Evolutionary conservation across 73 alveolate genomes (phyloP).

Genomic region (Diophrys sp.): DNA sequence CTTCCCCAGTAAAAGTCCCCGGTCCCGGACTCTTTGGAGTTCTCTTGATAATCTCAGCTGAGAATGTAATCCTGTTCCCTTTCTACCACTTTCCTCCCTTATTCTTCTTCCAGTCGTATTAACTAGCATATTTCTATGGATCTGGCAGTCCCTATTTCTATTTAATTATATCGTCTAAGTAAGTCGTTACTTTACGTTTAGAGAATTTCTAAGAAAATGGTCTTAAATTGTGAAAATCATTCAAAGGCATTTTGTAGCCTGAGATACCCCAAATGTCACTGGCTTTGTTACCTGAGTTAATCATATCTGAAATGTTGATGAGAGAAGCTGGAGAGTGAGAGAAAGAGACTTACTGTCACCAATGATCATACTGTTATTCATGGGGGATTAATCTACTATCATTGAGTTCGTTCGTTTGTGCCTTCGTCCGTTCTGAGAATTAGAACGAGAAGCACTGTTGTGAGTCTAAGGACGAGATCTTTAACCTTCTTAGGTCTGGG

Average conservation of each 20-base stretch:
- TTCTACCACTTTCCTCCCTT: background rate
- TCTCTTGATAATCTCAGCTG: background rate
- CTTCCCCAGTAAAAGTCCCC: background rate
- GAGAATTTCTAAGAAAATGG: background rate
- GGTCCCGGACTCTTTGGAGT: background rate
- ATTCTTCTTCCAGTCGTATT: background rate
- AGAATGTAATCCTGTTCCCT: background rate
- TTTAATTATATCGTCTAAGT: background rate
- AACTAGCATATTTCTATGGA: background rate
- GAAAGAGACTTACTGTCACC: background rate
- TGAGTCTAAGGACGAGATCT: too few species aligned
- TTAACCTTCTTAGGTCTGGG: background rate
- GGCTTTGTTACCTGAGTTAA: background rate
- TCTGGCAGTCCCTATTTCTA: background rate
- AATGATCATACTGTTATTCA: background rate
- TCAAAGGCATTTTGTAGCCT: background rate
- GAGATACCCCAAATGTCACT: constrained; percentile 2
- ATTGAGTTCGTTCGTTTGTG: too few species aligned
- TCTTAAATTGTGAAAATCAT: background rate
- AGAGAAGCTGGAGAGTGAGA: background rate
- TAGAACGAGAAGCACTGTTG: too few species aligned
- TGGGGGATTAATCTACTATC: background rate
- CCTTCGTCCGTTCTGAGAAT: too few species aligned
- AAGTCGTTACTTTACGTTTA: background rate
- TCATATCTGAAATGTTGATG: background rate